A percentile compares a stretch with the other conserved stretches of the same genome.
These are phyloP conservation scores for Butyriboletus loyo DNA, from an alignment of 768 basidiomycete genomes.

Conservation along the genomic window DNA sequence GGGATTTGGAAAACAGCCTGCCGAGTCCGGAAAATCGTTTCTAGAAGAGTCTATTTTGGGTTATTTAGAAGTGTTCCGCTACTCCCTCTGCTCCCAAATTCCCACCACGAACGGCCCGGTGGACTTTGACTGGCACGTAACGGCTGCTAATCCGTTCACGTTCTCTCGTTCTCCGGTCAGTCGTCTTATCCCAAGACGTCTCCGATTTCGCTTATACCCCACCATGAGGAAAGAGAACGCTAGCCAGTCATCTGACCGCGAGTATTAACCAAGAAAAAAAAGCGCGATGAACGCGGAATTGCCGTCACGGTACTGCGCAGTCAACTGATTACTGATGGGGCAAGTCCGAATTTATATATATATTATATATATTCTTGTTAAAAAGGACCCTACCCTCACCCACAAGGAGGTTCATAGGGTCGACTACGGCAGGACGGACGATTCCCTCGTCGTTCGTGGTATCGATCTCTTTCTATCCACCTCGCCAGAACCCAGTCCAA, in stretches of 20 bases:
- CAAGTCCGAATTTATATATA: neutral
- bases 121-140: neutral
- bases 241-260: neutral
- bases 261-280: conserved; percentile 3
- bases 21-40: no score
- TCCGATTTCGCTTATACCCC: conserved; percentile 1
- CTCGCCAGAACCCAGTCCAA: no score
- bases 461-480: no score
- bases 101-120: neutral
- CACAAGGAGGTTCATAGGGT: no score
- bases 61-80: no score
- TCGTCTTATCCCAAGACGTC: neutral
- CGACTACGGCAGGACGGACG: no score
- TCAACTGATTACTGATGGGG: neutral
- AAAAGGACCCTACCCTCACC: neutral
- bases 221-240: conserved; percentile 2
- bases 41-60: no score
- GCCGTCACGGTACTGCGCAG: neutral
- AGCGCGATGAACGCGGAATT: neutral
- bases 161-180: neutral
- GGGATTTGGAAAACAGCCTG: no score
- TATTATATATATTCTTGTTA: neutral
- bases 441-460: neutral
- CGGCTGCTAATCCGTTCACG: neutral
- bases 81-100: neutral